Base-by-base conservation (phyloP, 192 early-diverging fungal species). In the Backusella australiensis region DNA sequence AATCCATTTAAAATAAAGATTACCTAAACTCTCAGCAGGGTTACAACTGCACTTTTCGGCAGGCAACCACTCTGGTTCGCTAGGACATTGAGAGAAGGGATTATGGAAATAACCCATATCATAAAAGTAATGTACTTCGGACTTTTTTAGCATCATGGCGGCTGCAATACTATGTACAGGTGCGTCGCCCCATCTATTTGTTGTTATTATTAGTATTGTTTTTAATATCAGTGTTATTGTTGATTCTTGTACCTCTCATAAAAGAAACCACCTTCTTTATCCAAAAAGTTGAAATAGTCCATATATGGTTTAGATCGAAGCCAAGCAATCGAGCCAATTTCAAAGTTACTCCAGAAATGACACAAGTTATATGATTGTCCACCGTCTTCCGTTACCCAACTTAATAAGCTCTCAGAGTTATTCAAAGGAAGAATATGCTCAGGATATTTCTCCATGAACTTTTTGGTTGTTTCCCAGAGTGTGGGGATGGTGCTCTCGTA, bases 301-400 rank as follows among this genome's bases (percentile, higher is more conserved):
- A 84, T 69, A 77, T 94, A 96, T 38, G 83, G 88, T 42, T 83
- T 78, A 19, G 87, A 88, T 56, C 91, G 76, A 74, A 91, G 93
- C 66, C 95, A 89, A 14, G 90, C 83, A 71, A 94, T 76, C 59
- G 89, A 81, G 15, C 88, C 93, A 71, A 96, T 95, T 35, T 83
- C 93, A 83, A 94, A 94, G 76, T 94, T 94, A 77, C 85, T 87
- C 93, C 93, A 93, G 49, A 93, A 93, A 76, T 94, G 91, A 78
- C 92, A 93, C 68, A 80, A 49, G 77, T 93, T 92, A 85, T 92
- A 93, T 65, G 80, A 75, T 52, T 90, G 79, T 32, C 73, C 72
- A n/a, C 53, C 76, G 38, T 90, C 83, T 77, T 89, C 81, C 46
- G 81, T 87, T n/a, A 90, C 82, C 85, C 89, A 73, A 72, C 74